Conservation (phyloP, 495 filamentous ascomycete species). For the Talaromyces stipitatus region DNA sequence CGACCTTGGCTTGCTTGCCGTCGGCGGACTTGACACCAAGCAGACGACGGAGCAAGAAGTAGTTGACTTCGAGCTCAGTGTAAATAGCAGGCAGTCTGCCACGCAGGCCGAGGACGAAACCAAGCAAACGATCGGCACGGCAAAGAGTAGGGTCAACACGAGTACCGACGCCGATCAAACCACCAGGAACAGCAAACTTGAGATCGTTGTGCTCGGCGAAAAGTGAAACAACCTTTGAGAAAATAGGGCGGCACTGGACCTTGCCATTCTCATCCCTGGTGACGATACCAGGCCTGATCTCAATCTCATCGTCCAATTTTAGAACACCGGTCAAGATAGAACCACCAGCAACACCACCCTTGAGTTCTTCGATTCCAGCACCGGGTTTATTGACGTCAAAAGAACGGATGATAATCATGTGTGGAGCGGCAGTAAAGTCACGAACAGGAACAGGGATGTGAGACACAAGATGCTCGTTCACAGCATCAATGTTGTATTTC, state of each 20-base stretch:
- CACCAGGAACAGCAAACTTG: conserved; percentile 94
- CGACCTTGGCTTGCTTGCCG: conserved; percentile 98
- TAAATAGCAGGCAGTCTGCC: conserved; percentile 90
- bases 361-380: conserved; percentile 98
- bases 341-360: conserved; percentile 97
- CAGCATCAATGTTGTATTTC: conserved; percentile 98
- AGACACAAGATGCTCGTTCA: conserved; percentile 87
- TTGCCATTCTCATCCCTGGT: conserved; percentile 87
- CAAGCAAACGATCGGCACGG: conserved; percentile 96
- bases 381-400: conserved; percentile 99
- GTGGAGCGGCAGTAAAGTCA: conserved; percentile 82
- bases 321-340: conserved; percentile 92
- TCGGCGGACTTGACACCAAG: conserved; percentile 96
- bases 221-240: conserved; percentile 85
- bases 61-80: conserved; percentile 96
- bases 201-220: conserved; percentile 98
- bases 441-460: conserved; percentile 86
- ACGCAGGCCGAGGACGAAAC: conserved; percentile 93
- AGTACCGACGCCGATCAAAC: conserved; percentile 94
- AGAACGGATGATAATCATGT: conserved; percentile 98
- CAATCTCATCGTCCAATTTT: conserved; percentile 94
- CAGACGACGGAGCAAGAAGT: conserved; percentile 88
- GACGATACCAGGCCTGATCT: conserved; percentile 94
- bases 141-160: conserved; percentile 95
- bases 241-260: conserved; percentile 94